Conservation (phyloP, 2,329 filamentous ascomycete species). For the Xylaria sp. region DNA sequence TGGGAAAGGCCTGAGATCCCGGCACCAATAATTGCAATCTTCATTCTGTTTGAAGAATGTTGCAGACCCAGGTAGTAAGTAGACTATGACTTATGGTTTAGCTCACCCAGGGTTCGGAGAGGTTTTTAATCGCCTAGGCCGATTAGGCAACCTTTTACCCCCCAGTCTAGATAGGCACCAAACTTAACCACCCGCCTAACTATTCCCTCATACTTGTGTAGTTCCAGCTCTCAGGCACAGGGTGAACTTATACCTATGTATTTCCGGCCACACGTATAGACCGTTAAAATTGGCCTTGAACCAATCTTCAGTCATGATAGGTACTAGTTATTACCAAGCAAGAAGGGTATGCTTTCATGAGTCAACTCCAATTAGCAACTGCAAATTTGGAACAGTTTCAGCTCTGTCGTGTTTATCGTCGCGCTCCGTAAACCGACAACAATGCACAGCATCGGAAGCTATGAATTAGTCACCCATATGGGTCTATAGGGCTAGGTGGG, state of each 20-base stretch:
- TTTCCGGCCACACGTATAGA: too few species aligned
- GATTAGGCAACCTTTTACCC: conserved; percentile 4
- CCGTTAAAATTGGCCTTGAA: too few species aligned
- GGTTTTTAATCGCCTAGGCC: not conserved
- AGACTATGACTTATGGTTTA: not conserved
- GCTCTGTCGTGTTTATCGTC: not conserved
- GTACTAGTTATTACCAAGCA: too few species aligned
- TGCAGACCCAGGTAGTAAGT: not conserved
- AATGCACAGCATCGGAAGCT: too few species aligned
- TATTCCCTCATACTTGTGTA: not conserved
- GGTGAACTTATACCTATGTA: too few species aligned
- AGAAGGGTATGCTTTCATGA: not conserved
- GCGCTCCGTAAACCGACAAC: too few species aligned
- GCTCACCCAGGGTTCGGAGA: not conserved
- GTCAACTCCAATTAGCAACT: too few species aligned
- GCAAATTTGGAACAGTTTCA: too few species aligned
- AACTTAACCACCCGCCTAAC: too few species aligned
- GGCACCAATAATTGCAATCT: conserved; percentile 25
- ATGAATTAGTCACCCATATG: too few species aligned
- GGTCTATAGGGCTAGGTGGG: not conserved
- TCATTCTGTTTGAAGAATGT: not conserved
- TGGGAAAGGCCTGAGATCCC: conserved; percentile 23
- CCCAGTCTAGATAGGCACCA: too few species aligned
- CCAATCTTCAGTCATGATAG: too few species aligned
- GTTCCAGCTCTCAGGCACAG: not conserved